Conservation (phyloP, 306 rosid genomes). For the Gillenia trifoliata region DNA sequence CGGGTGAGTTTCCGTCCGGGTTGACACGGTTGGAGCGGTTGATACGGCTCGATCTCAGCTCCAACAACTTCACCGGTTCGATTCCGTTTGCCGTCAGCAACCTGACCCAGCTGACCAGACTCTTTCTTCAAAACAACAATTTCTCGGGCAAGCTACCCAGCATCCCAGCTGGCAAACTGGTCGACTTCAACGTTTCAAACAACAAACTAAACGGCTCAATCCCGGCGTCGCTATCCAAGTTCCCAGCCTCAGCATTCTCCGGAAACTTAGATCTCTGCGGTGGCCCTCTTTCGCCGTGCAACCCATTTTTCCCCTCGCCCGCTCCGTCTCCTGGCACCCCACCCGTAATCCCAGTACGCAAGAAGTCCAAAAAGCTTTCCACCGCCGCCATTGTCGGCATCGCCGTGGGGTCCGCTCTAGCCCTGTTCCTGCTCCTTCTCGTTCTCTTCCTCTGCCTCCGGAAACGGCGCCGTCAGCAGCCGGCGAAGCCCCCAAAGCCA, state of each 20-base stretch:
- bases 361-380: slow-evolving; percentile 66
- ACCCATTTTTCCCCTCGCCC: slow-evolving; percentile 80
- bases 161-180: slow-evolving; percentile 17
- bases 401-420: slow-evolving; percentile 38
- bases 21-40: slow-evolving; percentile 52
- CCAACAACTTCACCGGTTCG: slow-evolving; percentile 64
- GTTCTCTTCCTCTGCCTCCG: slow-evolving; percentile 46
- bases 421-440: slow-evolving; percentile 36
- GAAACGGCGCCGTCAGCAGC: slow-evolving; percentile 36
- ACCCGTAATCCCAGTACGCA: slow-evolving; percentile 18
- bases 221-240: slow-evolving; percentile 41
- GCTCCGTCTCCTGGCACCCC: slow-evolving; percentile 44
- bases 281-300: slow-evolving; percentile 54
- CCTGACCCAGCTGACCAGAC: slow-evolving; percentile 60
- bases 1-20: slow-evolving; percentile 57
- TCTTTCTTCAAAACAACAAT: slow-evolving; percentile 49
- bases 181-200: slow-evolving; percentile 50
- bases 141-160: slow-evolving; percentile 70
- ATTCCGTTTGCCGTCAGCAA: slow-evolving; percentile 76
- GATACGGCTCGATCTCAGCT: slow-evolving; percentile 68
- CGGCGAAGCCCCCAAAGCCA: slow-evolving; percentile 49
- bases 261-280: slow-evolving; percentile 82
- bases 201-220: slow-evolving; percentile 86
- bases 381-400: slow-evolving; percentile 74
- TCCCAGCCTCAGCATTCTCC: slow-evolving; percentile 52